Base-by-base conservation (phyloP, 805 yeast genomes). In the Candida coquimbonensis region DNA sequence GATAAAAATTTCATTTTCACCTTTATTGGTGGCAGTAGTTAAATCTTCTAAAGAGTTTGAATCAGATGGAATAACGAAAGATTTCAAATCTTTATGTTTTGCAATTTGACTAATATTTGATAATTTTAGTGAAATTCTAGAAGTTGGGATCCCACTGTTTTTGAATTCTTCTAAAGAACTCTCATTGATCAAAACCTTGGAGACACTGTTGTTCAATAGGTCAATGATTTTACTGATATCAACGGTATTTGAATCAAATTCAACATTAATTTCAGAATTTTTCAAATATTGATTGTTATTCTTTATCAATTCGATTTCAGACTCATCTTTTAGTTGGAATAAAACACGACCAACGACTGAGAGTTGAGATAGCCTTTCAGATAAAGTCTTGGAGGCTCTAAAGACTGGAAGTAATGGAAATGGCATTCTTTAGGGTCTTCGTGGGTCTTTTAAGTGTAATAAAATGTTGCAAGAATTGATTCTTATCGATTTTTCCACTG, bases 201-300 rank as follows among this genome's bases (percentile, higher is more conserved):
- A 57, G 13, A 81, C 75, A 39, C 93, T 93, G 42, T 68, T 69
- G 56, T 86, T 84, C 47, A 86, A 69, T 35, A 83, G 58, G 9
- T 68, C 74, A 36, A 81, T 66, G 17, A 70, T 61, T 47, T 81
- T 83, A 36, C 70, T 68, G 26, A 66, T 61, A 19, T 59, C 48
- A 26, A 49, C 48, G 25, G 53, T 51, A 39, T 61, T 17, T 34
- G 61, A 44, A 35, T 65, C 44, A 40, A 42, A 49, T 26, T 64
- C 63, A 12, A 66, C 59, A 14, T 59, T 58, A 19, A 56, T 48
- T 38, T 50, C 52, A 35, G 57, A 53, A 16, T 46, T 44, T 11
- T 49, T 42, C 34, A 52, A 44, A 24, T 39, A 38, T 17, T 41
- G 35, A 16, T 56, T 40, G 9, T 53, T 53, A 38, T 54, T 46